phyloP scores from a whole-genome alignment of 768 basidiomycete genomes.

The Mycena albidolilacea region DNA sequence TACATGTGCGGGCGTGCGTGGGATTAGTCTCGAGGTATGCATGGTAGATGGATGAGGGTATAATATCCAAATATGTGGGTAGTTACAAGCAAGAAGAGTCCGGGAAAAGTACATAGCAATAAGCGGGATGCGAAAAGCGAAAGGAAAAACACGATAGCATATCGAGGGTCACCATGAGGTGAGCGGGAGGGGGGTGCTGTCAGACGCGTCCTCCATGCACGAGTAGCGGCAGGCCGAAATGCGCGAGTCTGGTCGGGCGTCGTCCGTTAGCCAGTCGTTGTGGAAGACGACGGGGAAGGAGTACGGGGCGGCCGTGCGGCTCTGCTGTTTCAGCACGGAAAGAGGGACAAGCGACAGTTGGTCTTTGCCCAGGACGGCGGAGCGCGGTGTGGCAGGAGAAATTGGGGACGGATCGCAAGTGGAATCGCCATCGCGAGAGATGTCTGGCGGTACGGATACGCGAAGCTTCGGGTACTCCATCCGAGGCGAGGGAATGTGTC shows the following conservation, averaged over 20 bases:
- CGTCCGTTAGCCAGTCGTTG: conserved; percentile 27
- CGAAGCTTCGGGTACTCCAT: conserved; percentile 6
- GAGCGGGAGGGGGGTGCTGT: conserved; percentile 5
- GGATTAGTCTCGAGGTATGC: conserved; percentile 14
- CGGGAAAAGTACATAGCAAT: conserved; percentile 5
- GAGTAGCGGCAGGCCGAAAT: conserved; percentile 27
- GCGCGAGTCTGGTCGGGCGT: neutral
- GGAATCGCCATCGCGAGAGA: conserved; percentile 61
- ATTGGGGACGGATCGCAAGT: conserved; percentile 67
- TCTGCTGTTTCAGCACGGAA: conserved; percentile 38
- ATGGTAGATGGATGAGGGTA: conserved; percentile 6
- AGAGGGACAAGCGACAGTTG: conserved; percentile 40
- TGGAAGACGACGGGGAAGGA: conserved; percentile 23
- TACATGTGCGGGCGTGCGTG: conserved; percentile 16
- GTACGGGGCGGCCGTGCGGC: conserved; percentile 19
- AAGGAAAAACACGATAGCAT: neutral
- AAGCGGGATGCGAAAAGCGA: neutral
- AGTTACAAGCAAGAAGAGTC: neutral
- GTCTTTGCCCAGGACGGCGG: conserved; percentile 45
- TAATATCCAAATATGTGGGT: neutral
- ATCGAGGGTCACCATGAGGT: conserved; percentile 20
- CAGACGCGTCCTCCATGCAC: conserved; percentile 3
- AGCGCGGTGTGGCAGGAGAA: conserved; percentile 70
- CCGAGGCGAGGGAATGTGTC: conserved; percentile 22
- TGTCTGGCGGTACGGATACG: conserved; percentile 46